Conservation (phyloP, 306 rosid genomes). For the Astragalus glycyphyllos region DNA sequence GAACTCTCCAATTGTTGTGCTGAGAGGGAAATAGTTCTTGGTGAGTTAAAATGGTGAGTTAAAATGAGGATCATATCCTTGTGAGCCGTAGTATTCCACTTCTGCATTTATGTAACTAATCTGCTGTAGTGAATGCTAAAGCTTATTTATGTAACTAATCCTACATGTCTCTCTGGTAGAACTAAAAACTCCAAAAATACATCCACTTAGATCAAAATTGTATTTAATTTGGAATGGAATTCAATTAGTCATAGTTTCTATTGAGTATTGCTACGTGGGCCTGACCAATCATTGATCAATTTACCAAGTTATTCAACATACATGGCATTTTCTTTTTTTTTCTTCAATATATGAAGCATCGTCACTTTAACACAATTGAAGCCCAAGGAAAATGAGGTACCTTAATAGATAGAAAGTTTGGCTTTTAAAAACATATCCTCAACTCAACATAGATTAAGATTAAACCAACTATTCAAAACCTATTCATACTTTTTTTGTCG, state of each 20-base stretch:
- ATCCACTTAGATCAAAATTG: background rate
- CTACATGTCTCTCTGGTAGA: background rate
- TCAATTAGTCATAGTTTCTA: background rate
- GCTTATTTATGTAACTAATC: background rate
- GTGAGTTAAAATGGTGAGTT: no score
- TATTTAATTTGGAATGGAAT: background rate
- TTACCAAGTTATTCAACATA: background rate
- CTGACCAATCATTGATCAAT: background rate
- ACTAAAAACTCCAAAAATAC: background rate
- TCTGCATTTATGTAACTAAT: no score
- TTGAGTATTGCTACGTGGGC: background rate
- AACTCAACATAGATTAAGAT: conserved; percentile 23
- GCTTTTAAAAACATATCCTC: background rate
- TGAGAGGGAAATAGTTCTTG: no score
- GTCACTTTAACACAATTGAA: background rate
- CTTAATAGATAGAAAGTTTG: background rate
- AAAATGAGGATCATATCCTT: no score
- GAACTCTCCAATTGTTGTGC: no score
- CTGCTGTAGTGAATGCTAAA: no score
- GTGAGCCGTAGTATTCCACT: no score
- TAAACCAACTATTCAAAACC: background rate
- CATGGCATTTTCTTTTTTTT: background rate
- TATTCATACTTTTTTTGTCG: background rate
- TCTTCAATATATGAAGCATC: conserved; percentile 1
- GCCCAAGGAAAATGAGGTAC: background rate